These are phyloP conservation scores for Vigna trinervia DNA, from an alignment of 306 rosid species.

Conservation along the genomic window DNA sequence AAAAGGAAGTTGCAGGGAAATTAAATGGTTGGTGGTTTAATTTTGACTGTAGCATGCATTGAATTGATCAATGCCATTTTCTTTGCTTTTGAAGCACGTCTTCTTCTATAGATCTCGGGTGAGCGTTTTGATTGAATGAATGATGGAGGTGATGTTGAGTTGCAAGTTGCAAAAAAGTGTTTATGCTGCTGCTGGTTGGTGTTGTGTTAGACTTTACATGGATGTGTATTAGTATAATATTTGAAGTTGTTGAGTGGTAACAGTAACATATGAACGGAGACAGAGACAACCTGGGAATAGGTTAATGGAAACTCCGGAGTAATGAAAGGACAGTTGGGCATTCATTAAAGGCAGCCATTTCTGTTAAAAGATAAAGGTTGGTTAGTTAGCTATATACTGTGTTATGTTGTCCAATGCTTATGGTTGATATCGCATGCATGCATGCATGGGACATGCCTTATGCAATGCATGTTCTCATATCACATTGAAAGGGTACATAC, in stretches of 20 bases:
- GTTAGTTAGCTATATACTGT: constrained; percentile 9
- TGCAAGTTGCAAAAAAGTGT: not conserved
- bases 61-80: constrained; percentile 1
- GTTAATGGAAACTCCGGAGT: constrained; percentile 34
- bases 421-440: not conserved
- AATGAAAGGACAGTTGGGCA: constrained; percentile 46
- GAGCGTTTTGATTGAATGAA: constrained; percentile 42
- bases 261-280: not conserved
- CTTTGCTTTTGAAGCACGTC: constrained; percentile 53
- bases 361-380: constrained; percentile 45
- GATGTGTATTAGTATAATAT: too few species aligned
- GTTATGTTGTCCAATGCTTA: constrained; percentile 6
- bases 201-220: not conserved
- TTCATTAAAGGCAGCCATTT: constrained; percentile 50
- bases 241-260: not conserved
- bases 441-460: too few species aligned
- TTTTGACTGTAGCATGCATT: constrained; percentile 52
- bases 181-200: not conserved
- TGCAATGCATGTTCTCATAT: too few species aligned
- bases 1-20: constrained; percentile 50
- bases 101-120: not conserved
- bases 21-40: constrained; percentile 46
- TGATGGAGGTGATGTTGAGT: constrained; percentile 35
- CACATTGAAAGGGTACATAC: not conserved
- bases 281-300: constrained; percentile 42